A percentile compares a stretch with the other conserved stretches of the same genome.
Conservation (phyloP, 345 rosid species). For the Heritiera fomes region DNA sequence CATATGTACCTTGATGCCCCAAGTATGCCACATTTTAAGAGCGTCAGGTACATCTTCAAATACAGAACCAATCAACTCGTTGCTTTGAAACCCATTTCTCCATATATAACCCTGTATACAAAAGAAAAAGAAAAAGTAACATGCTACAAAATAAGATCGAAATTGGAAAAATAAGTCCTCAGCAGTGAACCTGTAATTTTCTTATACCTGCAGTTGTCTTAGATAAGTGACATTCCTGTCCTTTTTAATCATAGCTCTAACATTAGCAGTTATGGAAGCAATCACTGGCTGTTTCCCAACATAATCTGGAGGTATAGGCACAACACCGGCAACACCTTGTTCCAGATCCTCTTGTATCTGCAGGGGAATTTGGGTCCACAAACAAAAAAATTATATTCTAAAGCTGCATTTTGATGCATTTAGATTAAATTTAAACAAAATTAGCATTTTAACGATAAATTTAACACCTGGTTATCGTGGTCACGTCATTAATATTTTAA, state of each 20-base stretch:
- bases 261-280: slow-evolving; percentile 55
- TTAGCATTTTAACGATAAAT: not conserved
- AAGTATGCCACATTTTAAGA: slow-evolving; percentile 50
- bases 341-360: slow-evolving; percentile 55
- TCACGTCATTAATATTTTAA: no score
- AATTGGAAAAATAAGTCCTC: not conserved
- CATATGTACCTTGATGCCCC: slow-evolving; percentile 49
- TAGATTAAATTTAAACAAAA: not conserved
- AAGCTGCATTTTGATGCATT: not conserved
- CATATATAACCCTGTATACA: slow-evolving; percentile 55
- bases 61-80: slow-evolving; percentile 52
- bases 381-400: not conserved
- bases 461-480: not conserved
- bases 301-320: slow-evolving; percentile 47
- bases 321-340: slow-evolving; percentile 49
- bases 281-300: slow-evolving; percentile 53
- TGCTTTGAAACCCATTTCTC: slow-evolving; percentile 50
- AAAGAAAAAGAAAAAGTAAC: slow-evolving; percentile 1
- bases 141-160: not conserved
- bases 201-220: slow-evolving; percentile 55
- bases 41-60: slow-evolving; percentile 61
- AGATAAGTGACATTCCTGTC: slow-evolving; percentile 54
- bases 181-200: not conserved
- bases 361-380: not conserved
- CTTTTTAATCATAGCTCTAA: slow-evolving; percentile 53